phyloP scores from a whole-genome alignment of 106 monocot genomes.

The Hemerocallis citrina region DNA sequence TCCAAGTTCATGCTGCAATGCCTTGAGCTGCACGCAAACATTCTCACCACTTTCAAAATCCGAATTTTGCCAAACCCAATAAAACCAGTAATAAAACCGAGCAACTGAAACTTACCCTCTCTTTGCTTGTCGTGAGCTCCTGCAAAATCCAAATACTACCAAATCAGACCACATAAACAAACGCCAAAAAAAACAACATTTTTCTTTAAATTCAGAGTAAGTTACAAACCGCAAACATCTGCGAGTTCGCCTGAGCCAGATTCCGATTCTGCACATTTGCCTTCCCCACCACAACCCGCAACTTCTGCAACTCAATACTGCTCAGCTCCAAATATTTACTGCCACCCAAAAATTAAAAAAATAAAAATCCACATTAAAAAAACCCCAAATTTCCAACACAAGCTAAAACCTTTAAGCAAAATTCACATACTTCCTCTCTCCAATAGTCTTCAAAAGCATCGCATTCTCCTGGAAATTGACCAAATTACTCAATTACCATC shows the following conservation, averaged over 20 bases:
- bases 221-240: conserved; percentile 42
- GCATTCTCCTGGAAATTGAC: conserved; percentile 27
- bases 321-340: conserved; percentile 39
- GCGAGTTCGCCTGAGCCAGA: conserved; percentile 39
- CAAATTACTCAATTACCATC: conserved; percentile 46
- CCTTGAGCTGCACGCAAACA: conserved; percentile 9
- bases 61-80: background rate
- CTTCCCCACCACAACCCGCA: conserved; percentile 21
- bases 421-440: conserved; percentile 31
- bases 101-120: background rate
- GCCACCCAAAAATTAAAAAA: background rate
- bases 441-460: conserved; percentile 22
- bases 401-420: background rate
- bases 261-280: conserved; percentile 36
- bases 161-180: too few relatives aligned
- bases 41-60: background rate
- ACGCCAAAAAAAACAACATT: too few relatives aligned
- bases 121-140: conserved; percentile 4
- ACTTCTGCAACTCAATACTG: conserved; percentile 34
- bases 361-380: background rate
- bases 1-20: conserved; percentile 31
- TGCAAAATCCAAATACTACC: too few relatives aligned
- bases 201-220: background rate
- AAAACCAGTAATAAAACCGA: background rate
- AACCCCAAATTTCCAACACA: background rate